Percentiles rank a stretch among this genome's conserved stretches.
phyloP scores from a whole-genome alignment of 129 eudicot genomes.

The Daucus carota region DNA sequence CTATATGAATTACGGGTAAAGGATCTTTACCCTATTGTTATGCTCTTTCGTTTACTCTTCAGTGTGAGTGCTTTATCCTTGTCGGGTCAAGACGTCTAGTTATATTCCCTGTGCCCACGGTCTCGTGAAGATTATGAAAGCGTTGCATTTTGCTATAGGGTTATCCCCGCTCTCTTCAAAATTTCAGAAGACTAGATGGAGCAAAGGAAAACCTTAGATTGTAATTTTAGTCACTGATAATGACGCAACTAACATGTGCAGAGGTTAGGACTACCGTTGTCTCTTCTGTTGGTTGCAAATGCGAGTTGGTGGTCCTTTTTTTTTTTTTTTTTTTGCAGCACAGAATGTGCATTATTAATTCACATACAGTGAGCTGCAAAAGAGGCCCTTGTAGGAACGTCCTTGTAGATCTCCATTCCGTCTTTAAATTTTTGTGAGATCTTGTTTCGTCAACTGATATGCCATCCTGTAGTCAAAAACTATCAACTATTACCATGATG shows the following conservation, averaged over 20 bases:
- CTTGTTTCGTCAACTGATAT: neutral
- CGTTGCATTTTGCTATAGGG: neutral
- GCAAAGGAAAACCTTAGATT: neutral
- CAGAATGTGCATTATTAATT: neutral
- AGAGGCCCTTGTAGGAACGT: neutral
- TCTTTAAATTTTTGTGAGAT: neutral
- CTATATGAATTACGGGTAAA: neutral
- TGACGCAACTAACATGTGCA: neutral
- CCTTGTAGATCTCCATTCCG: neutral
- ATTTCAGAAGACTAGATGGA: neutral
- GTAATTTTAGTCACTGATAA: constrained; percentile 4
- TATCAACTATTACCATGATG: neutral
- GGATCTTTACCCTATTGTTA: neutral
- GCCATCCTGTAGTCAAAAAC: neutral
- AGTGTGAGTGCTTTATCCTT: neutral
- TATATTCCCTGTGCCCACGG: neutral
- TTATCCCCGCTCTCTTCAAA: neutral
- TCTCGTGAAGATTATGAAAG: too few species aligned
- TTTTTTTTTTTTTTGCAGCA: neutral
- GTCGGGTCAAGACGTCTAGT: neutral
- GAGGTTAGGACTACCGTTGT: neutral
- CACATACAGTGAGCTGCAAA: neutral
- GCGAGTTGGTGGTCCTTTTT: neutral
- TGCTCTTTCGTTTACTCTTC: neutral
- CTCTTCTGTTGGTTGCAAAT: constrained; percentile 4